Evolutionary conservation across 2,329 filamentous ascomycete genomes (phyloP).

Genomic region (Phialophora macrospora): DNA sequence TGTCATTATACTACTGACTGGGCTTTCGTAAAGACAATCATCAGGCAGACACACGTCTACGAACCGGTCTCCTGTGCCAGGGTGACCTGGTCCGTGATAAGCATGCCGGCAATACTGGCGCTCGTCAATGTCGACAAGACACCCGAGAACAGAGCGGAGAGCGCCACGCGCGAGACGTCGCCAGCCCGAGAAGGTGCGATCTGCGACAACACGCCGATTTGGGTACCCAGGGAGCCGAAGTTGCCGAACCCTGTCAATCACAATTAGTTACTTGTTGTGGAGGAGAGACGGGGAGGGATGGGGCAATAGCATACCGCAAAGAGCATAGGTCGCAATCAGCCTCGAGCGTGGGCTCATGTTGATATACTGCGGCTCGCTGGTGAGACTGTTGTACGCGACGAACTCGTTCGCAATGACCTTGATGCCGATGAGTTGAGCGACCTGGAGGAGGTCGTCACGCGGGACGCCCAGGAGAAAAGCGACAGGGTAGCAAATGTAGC

Average conservation of each 20-base stretch:
- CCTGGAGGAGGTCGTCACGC: conserved; percentile 69
- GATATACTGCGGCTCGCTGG: conserved; percentile 58
- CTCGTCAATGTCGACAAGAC: conserved; percentile 79
- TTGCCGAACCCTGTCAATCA: conserved; percentile 70
- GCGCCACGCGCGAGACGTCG: conserved; percentile 74
- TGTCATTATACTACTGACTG: background rate
- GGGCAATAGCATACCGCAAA: conserved; percentile 62
- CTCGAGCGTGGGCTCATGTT: conserved; percentile 70
- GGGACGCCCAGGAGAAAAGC: conserved; percentile 82
- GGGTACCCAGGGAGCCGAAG: conserved; percentile 83
- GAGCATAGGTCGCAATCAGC: conserved; percentile 83
- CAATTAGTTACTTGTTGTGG: conserved; percentile 1
- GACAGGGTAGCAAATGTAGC: conserved; percentile 77
- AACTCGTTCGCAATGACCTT: conserved; percentile 90
- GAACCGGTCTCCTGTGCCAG: conserved; percentile 14
- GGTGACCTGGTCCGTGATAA: conserved; percentile 54
- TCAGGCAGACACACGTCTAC: background rate
- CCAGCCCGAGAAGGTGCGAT: conserved; percentile 74
- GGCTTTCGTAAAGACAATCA: background rate
- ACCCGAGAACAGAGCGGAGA: conserved; percentile 78
- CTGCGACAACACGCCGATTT: conserved; percentile 85
- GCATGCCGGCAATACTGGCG: conserved; percentile 76
- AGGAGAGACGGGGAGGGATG: background rate
- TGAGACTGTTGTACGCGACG: conserved; percentile 69
- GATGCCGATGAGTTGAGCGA: conserved; percentile 77